A percentile compares a stretch with the other conserved stretches of the same genome.
Conservation (phyloP, 192 early-diverging fungal species). For the Spizellomyces sp. region DNA sequence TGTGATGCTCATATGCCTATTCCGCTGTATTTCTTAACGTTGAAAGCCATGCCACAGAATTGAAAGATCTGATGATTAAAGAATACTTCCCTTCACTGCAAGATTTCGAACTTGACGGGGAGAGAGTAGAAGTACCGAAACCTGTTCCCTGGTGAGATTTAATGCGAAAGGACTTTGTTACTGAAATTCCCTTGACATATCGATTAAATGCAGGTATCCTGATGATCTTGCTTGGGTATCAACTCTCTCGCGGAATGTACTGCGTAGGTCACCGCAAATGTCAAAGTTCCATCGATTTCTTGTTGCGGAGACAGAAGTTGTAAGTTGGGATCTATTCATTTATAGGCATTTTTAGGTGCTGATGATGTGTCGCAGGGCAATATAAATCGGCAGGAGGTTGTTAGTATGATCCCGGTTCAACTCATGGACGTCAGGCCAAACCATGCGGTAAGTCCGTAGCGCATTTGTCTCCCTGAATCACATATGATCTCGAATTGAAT, state of each 20-base stretch:
- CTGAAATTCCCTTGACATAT: neutral
- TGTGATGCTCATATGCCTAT: neutral
- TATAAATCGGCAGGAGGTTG: conserved; percentile 93
- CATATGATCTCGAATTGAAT: too few species aligned
- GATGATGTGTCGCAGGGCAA: conserved; percentile 66
- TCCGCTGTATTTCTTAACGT: neutral
- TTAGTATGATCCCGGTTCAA: conserved; percentile 97
- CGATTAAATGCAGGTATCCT: conserved; percentile 86
- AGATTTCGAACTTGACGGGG: conserved; percentile 68
- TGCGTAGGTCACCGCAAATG: conserved; percentile 78
- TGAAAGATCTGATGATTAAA: conserved; percentile 70
- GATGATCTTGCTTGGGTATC: conserved; percentile 90
- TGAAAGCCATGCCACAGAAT: conserved; percentile 63
- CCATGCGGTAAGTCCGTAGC: conserved; percentile 63
- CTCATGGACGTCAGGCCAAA: conserved; percentile 86
- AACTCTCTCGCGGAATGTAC: conserved; percentile 68
- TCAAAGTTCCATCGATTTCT: conserved; percentile 90
- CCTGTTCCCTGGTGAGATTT: conserved; percentile 76
- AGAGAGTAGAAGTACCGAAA: conserved; percentile 70
- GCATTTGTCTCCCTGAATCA: too few species aligned
- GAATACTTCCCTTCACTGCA: conserved; percentile 63
- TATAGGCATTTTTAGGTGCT: neutral
- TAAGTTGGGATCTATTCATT: conserved; percentile 15
- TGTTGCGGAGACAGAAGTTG: conserved; percentile 94
- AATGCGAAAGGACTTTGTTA: neutral